Evolutionary conservation across 306 rosid genomes (phyloP), one percentile per base, ranked within the genome.

Genomic region (Dalbergia oliveri): DNA sequence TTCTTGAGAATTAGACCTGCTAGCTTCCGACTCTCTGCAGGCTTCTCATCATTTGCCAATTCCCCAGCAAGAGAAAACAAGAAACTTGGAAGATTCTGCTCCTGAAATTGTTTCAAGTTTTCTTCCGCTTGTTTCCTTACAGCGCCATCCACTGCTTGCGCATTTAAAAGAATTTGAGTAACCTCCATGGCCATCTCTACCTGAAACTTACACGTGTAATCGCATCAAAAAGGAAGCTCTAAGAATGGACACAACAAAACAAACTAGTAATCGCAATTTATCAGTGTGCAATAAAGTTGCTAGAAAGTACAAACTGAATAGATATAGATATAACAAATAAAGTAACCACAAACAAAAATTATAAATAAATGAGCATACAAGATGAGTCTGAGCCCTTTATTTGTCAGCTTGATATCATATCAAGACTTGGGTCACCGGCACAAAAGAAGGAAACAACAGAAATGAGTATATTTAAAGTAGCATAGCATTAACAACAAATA

Each of bases 1-100:
- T 94, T 94, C 92, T 94, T 94, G 44, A 94, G 93, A 62, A 94
- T 87, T 78, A 94, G 72, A 78, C 98, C 98, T 0, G 97, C 98
- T 49, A 94, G 80, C 82, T 84, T 88, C 81, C 98, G 90, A 51
- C 92, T 88, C 82, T 92, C 98, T 6, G 90, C 88, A 34, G 98
- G 98, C 87, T 94, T 94, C 3, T 92, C 98, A 21, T 92, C 98
- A 83, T 88, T 94, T 4, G 93, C 93, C 87, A 94, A 81, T 81
- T 94, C 98, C 43, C 90, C 93, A 56, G 98, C 97, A 79, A 94
- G 97, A 72, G 98, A 94, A 61, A 89, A 71, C 84, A 94, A 83
- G 77, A 94, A 94, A 75, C 90, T 82, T 7, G 97, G 94, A 77
- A 92, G 97, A 82, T 92, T 91, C 78, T 91, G 98, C 72, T 94